Percentiles rank a stretch among this genome's conserved stretches.
These are phyloP conservation scores for Corchorus capsularis DNA, from an alignment of 345 rosid species.

Conservation along the genomic window DNA sequence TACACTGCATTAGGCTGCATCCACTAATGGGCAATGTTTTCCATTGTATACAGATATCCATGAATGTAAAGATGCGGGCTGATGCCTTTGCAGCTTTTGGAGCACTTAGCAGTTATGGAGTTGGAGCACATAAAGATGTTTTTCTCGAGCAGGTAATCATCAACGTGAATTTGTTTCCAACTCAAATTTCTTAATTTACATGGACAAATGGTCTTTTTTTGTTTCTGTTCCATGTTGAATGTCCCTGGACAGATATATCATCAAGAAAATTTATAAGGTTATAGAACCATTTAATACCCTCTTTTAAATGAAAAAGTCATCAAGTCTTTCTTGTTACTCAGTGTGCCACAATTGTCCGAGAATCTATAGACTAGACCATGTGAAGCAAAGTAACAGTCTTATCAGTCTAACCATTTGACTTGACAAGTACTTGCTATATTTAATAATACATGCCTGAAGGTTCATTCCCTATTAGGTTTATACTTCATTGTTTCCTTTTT, in stretches of 20 bases:
- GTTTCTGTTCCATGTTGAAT: not conserved
- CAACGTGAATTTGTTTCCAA: not conserved
- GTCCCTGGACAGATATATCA: not conserved
- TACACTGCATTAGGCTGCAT: constrained; percentile 13
- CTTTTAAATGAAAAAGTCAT: not conserved
- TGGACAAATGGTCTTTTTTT: constrained; percentile 3
- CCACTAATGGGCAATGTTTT: not conserved
- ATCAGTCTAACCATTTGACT: not conserved
- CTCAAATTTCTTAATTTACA: not conserved
- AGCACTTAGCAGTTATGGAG: constrained; percentile 71
- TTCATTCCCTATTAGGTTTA: not conserved
- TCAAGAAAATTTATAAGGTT: not conserved
- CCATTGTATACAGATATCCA: constrained; percentile 50
- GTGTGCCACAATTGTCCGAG: not conserved
- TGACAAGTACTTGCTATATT: not conserved
- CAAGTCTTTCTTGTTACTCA: not conserved
- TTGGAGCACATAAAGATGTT: constrained; percentile 63
- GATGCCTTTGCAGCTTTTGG: constrained; percentile 93
- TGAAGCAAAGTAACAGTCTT: not conserved
- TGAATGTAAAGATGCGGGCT: constrained; percentile 84
- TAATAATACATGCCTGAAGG: not conserved
- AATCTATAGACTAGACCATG: not conserved
- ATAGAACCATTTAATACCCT: not conserved
- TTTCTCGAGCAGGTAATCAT: constrained; percentile 87
- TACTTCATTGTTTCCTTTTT: not conserved